Base-by-base conservation (phyloP, 306 rosid species). In the Cicer yamashitae region DNA sequence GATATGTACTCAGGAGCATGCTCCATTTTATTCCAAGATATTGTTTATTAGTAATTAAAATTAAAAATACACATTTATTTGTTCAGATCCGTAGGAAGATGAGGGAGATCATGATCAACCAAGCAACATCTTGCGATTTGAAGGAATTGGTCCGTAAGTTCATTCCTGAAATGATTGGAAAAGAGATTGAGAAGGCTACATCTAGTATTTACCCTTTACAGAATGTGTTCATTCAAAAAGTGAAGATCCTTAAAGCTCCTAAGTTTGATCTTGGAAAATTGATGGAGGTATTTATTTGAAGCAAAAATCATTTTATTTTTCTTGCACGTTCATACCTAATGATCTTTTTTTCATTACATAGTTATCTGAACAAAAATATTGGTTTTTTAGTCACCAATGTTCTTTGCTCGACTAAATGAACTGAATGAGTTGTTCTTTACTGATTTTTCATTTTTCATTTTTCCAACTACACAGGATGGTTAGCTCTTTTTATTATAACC, bases 171-270 rank as follows among this genome's bases (percentile, higher is more conserved):
- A 77, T 86, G 57, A 94, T 94, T 58, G 98, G 97, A n/a, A 94
- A 90, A 52, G 96, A 90, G 67, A 90, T 94, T 43, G 98, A 93
- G 88, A 93, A 93, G 85, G 88, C 92, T 20, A 91, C 98, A 0
- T 57, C 79, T 5, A 75, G 94, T 58, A 94, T 94, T 87, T 94
- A 87, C 54, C 98, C 97, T 5, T 70, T 91, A 41, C 96, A 94
- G 77, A 90, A 94, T 50, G 96, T 94, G 18, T 94, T 90, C 79
- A 91, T 94, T 18, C 76, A 96, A 2, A 94, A 94, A 78, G 98
- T 91, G 52, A 94, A 91, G 87, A 91, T 94, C 81, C 85, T 94
- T 82, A 94, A 94, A 80, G 96, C 97, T 63, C 98, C 98, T 0
- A 94, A 94, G 85, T 94, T 92, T 65, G 97, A 94, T 81, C 96